phyloP scores from a whole-genome alignment of 495 filamentous ascomycete species.

The Letharia lupina region DNA sequence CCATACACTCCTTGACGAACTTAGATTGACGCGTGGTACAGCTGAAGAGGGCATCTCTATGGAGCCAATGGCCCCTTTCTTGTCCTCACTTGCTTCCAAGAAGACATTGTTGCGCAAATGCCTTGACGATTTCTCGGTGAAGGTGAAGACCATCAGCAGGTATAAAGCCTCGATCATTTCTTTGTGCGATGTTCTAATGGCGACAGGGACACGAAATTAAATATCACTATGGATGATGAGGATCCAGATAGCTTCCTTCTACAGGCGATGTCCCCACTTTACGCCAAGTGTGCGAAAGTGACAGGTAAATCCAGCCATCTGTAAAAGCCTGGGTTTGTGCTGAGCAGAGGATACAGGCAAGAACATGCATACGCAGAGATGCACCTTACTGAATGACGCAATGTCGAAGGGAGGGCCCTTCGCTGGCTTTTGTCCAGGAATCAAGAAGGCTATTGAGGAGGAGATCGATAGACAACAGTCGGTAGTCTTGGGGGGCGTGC shows the following conservation, averaged over 20 bases:
- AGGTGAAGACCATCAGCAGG: neutral
- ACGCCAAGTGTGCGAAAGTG: neutral
- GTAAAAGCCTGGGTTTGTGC: neutral
- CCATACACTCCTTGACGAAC: neutral
- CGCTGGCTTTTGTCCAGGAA: neutral
- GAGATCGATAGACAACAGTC: neutral
- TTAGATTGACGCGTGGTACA: neutral
- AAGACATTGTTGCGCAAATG: neutral
- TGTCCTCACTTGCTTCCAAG: neutral
- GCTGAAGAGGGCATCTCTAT: neutral
- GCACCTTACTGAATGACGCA: slow-evolving; percentile 2
- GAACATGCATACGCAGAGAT: neutral
- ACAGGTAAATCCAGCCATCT: neutral
- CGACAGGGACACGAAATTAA: neutral
- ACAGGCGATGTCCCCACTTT: slow-evolving; percentile 7
- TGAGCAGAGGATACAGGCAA: neutral
- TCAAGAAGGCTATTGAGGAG: neutral
- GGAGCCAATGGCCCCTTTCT: neutral
- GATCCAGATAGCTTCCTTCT: slow-evolving; percentile 3
- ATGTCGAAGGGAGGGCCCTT: slow-evolving; percentile 4
- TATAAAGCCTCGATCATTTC: neutral
- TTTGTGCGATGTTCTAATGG: neutral
- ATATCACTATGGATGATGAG: neutral
- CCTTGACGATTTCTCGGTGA: neutral
- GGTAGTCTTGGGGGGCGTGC: neutral